phyloP scores from a whole-genome alignment of 352 stramenopile species.

The Peronospora destructor region DNA sequence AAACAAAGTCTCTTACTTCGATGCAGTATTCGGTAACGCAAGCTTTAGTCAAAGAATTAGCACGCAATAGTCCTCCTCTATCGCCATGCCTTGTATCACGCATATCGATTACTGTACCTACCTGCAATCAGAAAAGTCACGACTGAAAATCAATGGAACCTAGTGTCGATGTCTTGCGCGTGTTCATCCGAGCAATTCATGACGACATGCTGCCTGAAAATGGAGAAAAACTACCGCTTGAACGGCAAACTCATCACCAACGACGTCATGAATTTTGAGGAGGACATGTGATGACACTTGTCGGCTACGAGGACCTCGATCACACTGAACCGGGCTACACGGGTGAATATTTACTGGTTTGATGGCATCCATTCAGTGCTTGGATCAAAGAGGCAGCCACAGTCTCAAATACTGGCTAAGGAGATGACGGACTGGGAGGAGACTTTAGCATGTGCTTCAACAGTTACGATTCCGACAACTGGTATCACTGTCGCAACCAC shows the following conservation, averaged over 20 bases:
- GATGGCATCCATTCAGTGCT: too few species aligned
- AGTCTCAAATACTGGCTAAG: conserved; percentile 66
- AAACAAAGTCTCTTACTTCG: too few species aligned
- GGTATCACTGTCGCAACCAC: too few species aligned
- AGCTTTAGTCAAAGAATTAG: too few species aligned
- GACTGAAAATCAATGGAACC: too few species aligned
- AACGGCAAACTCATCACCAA: conserved; percentile 57
- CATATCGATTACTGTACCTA: too few species aligned
- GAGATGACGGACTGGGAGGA: conserved; percentile 41
- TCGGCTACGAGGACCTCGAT: conserved; percentile 63
- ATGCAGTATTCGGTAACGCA: too few species aligned
- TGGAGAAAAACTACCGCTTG: conserved; percentile 53
- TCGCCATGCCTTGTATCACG: too few species aligned
- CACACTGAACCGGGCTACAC: conserved; percentile 54
- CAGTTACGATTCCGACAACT: conserved; percentile 72
- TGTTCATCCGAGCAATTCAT: conserved; percentile 24
- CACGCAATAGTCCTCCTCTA: too few species aligned
- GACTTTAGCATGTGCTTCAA: conserved; percentile 58
- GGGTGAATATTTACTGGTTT: conserved; percentile 42
- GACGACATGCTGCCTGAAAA: conserved; percentile 42
- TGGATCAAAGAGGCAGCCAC: conserved; percentile 46
- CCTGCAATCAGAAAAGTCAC: too few species aligned
- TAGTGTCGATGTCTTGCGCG: too few species aligned
- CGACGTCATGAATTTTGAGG: conserved; percentile 45
- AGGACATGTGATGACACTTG: conserved; percentile 65